Conservation (phyloP, 441 rosid genomes). For the Populus trichocarpa region DNA sequence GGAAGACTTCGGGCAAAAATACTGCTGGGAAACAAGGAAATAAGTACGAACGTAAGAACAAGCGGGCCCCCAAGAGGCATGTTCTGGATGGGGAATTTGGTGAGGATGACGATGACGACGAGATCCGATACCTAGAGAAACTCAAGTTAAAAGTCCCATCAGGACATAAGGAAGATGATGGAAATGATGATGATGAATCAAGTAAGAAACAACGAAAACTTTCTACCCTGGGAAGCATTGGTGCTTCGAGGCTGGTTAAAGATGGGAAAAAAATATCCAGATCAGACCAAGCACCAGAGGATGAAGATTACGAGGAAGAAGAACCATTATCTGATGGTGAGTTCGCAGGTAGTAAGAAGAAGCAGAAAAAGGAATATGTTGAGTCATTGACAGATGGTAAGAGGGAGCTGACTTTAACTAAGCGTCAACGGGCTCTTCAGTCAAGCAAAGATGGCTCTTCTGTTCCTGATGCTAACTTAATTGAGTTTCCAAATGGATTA, state of each 20-base stretch:
- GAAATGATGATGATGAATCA: constrained; percentile 51
- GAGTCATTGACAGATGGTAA: constrained; percentile 52
- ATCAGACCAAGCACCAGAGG: constrained; percentile 42
- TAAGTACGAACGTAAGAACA: constrained; percentile 76
- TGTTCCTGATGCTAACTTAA: constrained; percentile 44
- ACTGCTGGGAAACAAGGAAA: constrained; percentile 45
- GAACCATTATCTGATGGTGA: constrained; percentile 49
- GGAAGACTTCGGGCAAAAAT: constrained; percentile 42
- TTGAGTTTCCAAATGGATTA: constrained; percentile 92
- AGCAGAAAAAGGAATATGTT: constrained; percentile 56
- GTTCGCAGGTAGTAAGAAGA: constrained; percentile 44
- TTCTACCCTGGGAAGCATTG: constrained; percentile 43
- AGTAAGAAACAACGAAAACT: constrained; percentile 52
- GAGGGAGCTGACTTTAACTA: constrained; percentile 71
- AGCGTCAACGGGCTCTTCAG: constrained; percentile 90
- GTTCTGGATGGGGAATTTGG: constrained; percentile 56
- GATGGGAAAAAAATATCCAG: constrained; percentile 53
- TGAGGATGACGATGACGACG: constrained; percentile 69
- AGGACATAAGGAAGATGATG: constrained; percentile 46
- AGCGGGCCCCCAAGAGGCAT: constrained; percentile 68
- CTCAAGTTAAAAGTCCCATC: constrained; percentile 46
- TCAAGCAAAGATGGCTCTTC: constrained; percentile 59
- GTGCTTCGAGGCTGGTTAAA: constrained; percentile 33
- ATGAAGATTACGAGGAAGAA: constrained; percentile 58
- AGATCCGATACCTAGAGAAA: constrained; percentile 78